Evolutionary conservation across 2,329 filamentous ascomycete genomes (phyloP).

Genomic region (Penicillium decumbens): DNA sequence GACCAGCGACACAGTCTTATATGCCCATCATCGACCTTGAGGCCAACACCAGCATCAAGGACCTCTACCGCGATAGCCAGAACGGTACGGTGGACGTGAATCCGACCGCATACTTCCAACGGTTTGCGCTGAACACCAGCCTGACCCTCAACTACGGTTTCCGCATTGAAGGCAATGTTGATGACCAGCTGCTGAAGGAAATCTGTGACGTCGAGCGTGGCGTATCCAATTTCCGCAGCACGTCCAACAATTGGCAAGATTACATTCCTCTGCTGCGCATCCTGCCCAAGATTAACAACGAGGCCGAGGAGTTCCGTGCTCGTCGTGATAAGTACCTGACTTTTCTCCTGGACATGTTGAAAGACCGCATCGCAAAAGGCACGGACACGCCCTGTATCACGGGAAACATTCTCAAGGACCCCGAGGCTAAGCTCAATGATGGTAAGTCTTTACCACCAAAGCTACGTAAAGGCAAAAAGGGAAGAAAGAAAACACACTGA

Average conservation of each 20-base stretch:
- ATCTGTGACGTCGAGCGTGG: slow-evolving; percentile 71
- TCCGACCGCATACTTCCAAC: slow-evolving; percentile 67
- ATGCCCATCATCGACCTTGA: slow-evolving; percentile 80
- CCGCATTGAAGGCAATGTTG: slow-evolving; percentile 65
- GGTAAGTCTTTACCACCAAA: slow-evolving; percentile 41
- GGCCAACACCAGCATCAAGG: slow-evolving; percentile 65
- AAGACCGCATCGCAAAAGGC: slow-evolving; percentile 57
- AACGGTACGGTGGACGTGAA: slow-evolving; percentile 62
- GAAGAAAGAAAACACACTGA: slow-evolving; percentile 25
- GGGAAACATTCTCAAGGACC: slow-evolving; percentile 66
- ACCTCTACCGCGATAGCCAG: slow-evolving; percentile 62
- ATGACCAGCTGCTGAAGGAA: slow-evolving; percentile 64
- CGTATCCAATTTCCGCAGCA: slow-evolving; percentile 70
- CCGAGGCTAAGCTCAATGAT: slow-evolving; percentile 64
- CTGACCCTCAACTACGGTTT: slow-evolving; percentile 75
- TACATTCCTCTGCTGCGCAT: slow-evolving; percentile 72
- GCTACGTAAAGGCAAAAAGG: slow-evolving; percentile 1
- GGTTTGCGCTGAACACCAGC: slow-evolving; percentile 71
- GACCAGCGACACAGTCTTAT: slow-evolving; percentile 70
- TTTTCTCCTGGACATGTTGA: slow-evolving; percentile 55
- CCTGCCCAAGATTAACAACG: slow-evolving; percentile 57
- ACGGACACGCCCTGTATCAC: slow-evolving; percentile 65
- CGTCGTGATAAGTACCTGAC: slow-evolving; percentile 64
- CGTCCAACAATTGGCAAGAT: slow-evolving; percentile 79
- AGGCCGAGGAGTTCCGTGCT: slow-evolving; percentile 61